Base-by-base conservation (phyloP, 2,329 filamentous ascomycete species). In the Fusarium xylarioides region DNA sequence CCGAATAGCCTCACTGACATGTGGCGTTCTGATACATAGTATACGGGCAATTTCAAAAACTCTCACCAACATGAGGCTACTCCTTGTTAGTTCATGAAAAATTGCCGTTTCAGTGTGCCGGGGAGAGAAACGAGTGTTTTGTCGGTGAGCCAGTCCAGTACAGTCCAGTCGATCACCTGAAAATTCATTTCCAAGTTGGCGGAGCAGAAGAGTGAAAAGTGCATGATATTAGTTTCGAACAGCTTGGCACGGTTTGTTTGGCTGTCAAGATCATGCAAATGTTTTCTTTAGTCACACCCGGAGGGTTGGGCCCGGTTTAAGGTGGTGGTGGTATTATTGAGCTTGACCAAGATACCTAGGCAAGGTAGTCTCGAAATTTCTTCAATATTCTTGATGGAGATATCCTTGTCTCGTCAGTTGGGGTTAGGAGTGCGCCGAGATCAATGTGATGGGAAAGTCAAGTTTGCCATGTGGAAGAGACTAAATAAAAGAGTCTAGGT, bases 231-330 rank as follows among this genome's bases (percentile, higher is more conserved):
- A 57, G 53, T 71, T 71, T 57, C 42, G 43, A 28, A 60, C 42
- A 47, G 61, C 66, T 74, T 70, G 72, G 63, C 67, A 66, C 50
- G 55, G 43, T 53, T 76, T 71, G 65, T 70, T 69, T 61, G 55
- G 64, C 68, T 77, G 74, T 76, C 75, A 77, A 74, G 66, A 71
- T 77, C 75, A 77, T 77, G 75, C 75, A 77, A 74, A 76, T 70
- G 43, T 47, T 52, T 46, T 43, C 71, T 42, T 77, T 77, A 76
- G 74, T 77, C 74, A 76, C 74, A 52, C 44, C 28, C 44, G 35
- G 40, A 65, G 46, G 50, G 59, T 63, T 65, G 44, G 68, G 56
- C 71, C 49, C 35, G 56, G 34, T 52, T 62, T 40, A 58, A 57
- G 54, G 65, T 40, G 38, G 30, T 43, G 23, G 55, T 35, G 61